These are phyloP conservation scores for Drechslera avenae DNA, from an alignment of 2,329 filamentous ascomycete genomes.

Conservation along the genomic window DNA sequence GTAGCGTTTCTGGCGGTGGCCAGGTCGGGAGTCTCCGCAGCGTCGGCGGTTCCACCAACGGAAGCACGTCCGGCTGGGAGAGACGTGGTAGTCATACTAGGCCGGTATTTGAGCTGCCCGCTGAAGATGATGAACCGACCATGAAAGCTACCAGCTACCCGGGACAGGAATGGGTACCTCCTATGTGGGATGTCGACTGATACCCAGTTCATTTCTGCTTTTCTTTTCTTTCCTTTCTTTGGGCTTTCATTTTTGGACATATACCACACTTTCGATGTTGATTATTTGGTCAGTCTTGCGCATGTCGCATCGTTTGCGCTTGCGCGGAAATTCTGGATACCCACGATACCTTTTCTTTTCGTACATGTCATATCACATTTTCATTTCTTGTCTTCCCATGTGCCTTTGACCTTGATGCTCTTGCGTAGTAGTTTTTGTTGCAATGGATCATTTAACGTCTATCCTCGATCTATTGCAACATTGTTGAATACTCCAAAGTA, in stretches of 20 bases:
- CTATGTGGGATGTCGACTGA: constrained; percentile 44
- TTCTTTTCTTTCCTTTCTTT: background rate
- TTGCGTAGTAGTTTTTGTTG: too few relatives aligned
- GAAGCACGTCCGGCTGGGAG: constrained; percentile 35
- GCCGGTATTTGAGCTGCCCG: constrained; percentile 42
- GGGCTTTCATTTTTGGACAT: background rate
- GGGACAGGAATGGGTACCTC: constrained; percentile 71
- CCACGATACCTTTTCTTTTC: constrained; percentile 13
- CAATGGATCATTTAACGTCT: too few relatives aligned
- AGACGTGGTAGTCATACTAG: constrained; percentile 26
- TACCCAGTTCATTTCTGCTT: background rate
- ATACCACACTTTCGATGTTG: background rate
- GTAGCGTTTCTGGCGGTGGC: constrained; percentile 40
- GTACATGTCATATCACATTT: background rate
- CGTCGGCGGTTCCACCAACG: constrained; percentile 34
- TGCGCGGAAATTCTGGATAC: constrained; percentile 29
- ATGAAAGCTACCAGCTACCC: constrained; percentile 74
- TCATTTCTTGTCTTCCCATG: background rate
- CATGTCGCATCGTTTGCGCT: constrained; percentile 6
- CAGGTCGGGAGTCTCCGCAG: constrained; percentile 41
- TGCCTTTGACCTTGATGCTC: too few relatives aligned
- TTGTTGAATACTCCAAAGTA: too few relatives aligned
- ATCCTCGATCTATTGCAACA: too few relatives aligned
- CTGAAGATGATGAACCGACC: constrained; percentile 55
- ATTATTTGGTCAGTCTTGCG: background rate